Percentiles rank a stretch among this genome's conserved stretches.
These are phyloP conservation scores for Taiozyma onychis DNA, from an alignment of 1,139 yeast species.

Conservation along the genomic window DNA sequence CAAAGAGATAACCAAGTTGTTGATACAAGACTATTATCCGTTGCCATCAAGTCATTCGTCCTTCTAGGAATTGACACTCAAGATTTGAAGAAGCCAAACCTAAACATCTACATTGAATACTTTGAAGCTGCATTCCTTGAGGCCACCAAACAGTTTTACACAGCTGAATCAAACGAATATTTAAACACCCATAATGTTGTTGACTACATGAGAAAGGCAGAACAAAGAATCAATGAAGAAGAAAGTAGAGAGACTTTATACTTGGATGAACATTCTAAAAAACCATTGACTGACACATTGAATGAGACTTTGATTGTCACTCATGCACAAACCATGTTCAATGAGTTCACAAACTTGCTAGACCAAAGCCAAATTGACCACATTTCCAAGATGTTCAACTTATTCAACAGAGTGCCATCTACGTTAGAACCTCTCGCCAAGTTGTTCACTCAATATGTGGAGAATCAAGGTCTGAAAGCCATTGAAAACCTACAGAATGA, in stretches of 20 bases:
- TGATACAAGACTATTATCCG: slow-evolving; percentile 60
- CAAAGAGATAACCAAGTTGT: slow-evolving; percentile 81
- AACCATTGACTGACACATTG: slow-evolving; percentile 67
- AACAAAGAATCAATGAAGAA: slow-evolving; percentile 77
- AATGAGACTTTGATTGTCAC: slow-evolving; percentile 72
- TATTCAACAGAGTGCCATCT: slow-evolving; percentile 68
- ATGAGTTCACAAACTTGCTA: slow-evolving; percentile 66
- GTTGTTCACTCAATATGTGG: slow-evolving; percentile 68
- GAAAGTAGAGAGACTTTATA: slow-evolving; percentile 70
- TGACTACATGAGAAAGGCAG: slow-evolving; percentile 86
- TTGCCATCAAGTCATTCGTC: slow-evolving; percentile 81
- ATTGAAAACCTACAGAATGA: slow-evolving; percentile 60
- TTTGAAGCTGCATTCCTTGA: slow-evolving; percentile 76
- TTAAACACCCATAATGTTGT: slow-evolving; percentile 75
- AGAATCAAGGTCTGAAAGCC: slow-evolving; percentile 64
- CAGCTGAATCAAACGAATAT: slow-evolving; percentile 61
- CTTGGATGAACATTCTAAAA: slow-evolving; percentile 82
- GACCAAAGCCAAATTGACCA: slow-evolving; percentile 75
- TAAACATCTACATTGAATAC: slow-evolving; percentile 72
- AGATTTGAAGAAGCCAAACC: slow-evolving; percentile 79
- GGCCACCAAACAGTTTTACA: slow-evolving; percentile 69
- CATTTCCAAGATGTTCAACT: slow-evolving; percentile 70
- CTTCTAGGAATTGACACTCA: slow-evolving; percentile 70
- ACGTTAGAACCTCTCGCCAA: slow-evolving; percentile 76
- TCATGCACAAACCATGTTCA: slow-evolving; percentile 73